Conservation (phyloP, 2,329 filamentous ascomycete genomes). For the Pseudogymnoascus sp. region DNA sequence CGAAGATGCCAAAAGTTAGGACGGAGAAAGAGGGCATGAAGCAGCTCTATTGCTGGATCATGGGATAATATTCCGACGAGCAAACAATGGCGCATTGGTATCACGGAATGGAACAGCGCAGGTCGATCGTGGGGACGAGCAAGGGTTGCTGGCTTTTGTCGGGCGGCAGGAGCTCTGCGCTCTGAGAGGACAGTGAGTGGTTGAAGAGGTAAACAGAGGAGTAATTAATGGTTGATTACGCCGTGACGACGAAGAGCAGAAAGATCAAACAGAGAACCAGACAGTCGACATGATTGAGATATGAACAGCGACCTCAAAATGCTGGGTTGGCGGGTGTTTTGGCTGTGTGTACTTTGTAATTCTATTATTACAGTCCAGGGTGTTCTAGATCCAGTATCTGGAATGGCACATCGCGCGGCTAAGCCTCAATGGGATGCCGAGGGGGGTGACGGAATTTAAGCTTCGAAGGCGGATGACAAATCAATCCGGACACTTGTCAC, state of each 20-base stretch:
- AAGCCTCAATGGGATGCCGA: background rate
- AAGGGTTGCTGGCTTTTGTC: background rate
- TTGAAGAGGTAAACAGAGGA: background rate
- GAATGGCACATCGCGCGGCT: background rate
- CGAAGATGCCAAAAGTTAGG: conserved; percentile 94
- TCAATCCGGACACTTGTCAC: no score
- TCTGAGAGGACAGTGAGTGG: background rate
- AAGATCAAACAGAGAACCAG: background rate
- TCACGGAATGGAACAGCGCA: background rate
- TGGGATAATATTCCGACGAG: conserved; percentile 9
- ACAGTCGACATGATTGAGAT: background rate
- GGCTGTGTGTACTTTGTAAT: conserved; percentile 5
- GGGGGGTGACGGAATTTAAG: background rate
- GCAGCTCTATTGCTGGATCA: conserved; percentile 24
- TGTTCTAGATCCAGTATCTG: conserved; percentile 8
- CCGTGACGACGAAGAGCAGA: background rate
- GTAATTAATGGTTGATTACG: background rate
- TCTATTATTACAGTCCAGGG: conserved; percentile 4
- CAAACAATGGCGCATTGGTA: conserved; percentile 9
- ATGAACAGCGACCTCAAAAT: background rate
- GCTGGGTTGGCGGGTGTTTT: background rate
- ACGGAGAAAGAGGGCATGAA: conserved; percentile 95
- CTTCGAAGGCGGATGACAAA: no score
- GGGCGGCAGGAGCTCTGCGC: background rate
- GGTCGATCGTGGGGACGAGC: background rate